phyloP scores from a whole-genome alignment of 2,329 filamentous ascomycete genomes.

The Scedosporium minutisporum region DNA sequence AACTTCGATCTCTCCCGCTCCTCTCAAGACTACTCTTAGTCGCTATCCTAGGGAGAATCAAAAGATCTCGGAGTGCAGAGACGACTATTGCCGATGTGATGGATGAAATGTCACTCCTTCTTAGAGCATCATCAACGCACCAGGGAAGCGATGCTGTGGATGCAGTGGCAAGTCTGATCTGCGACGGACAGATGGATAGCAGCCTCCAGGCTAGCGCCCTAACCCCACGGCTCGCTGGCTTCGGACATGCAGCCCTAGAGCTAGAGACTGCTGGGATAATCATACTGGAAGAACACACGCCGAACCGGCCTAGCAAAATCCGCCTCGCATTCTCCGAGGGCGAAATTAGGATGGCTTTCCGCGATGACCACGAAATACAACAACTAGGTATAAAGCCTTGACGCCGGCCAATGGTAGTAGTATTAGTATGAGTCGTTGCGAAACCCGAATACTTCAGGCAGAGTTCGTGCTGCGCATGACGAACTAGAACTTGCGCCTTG shows the following conservation, averaged over 20 bases:
- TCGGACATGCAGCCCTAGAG: slow-evolving; percentile 52
- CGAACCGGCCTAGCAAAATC: slow-evolving; percentile 81
- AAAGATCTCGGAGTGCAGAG: slow-evolving; percentile 77
- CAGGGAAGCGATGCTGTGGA: slow-evolving; percentile 8
- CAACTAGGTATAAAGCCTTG: slow-evolving; percentile 55
- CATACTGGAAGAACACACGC: slow-evolving; percentile 68
- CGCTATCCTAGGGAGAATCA: slow-evolving; percentile 67
- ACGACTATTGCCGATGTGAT: slow-evolving; percentile 82
- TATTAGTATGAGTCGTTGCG: background rate
- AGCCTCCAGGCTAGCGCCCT: background rate
- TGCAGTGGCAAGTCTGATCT: background rate
- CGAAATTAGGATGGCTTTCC: slow-evolving; percentile 78
- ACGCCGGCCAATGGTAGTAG: background rate
- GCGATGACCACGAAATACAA: slow-evolving; percentile 79
- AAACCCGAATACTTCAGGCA: background rate
- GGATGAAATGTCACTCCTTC: slow-evolving; percentile 48
- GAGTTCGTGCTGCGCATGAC: too few species aligned
- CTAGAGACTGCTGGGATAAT: slow-evolving; percentile 82
- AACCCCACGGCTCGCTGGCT: background rate
- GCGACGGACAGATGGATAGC: background rate
- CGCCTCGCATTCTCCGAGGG: slow-evolving; percentile 81
- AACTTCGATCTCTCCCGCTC: slow-evolving; percentile 72
- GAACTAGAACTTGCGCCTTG: slow-evolving; percentile 61
- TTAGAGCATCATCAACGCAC: slow-evolving; percentile 8
- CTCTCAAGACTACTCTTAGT: slow-evolving; percentile 78